Base-by-base conservation (phyloP, 768 basidiomycete species). In the Tylopilus balloui region DNA sequence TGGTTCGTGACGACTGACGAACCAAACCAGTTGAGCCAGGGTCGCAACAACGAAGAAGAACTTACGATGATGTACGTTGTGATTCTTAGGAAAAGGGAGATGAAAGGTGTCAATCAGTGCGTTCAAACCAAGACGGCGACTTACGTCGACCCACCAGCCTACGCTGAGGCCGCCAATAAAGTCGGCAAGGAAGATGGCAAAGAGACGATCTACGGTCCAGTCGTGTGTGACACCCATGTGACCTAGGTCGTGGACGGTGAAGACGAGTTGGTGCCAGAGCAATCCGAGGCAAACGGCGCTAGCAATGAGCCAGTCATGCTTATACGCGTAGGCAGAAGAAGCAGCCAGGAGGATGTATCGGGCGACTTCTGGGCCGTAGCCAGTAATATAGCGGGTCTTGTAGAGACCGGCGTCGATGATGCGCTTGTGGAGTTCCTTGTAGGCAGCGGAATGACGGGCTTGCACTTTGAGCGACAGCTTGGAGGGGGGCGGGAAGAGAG, bases 111-210 rank as follows among this genome's bases (percentile, higher is more conserved):
- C 28, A 45, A 23, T n/a, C 25, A 35, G 19, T 29, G 37, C 45
- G 32, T 21, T 32, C 44, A 50, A 32, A 44, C 3, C 44, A 50
- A n/a, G 49, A 36, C 11, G 31, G 42, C 12, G n/a, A 82, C 92
- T 72, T 59, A 94, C 93, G 66, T 93, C 80, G 34, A 92, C 89
- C 95, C 95, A 99, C 96, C 96, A 99, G 34, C 93, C 91, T 20
- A 96, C 77, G 64, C 93, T 96, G 45, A 99, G 73, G 5, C 96
- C 96, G 21, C 96, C 96, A 40, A 93, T 73, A 60, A 85, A 91
- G 65, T 92, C 80, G 0, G 95, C 89, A 38, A 97, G 72, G 27
- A 84, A 63, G 32, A 86, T 94, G 12, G 82, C 86, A 29, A 94
- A 69, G 31, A 92, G 60, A 27, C 93, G 80, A 66, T 99, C 95